Conservation (phyloP, 2,329 filamentous ascomycete genomes). For the Aspergillus pseudotamarii region DNA sequence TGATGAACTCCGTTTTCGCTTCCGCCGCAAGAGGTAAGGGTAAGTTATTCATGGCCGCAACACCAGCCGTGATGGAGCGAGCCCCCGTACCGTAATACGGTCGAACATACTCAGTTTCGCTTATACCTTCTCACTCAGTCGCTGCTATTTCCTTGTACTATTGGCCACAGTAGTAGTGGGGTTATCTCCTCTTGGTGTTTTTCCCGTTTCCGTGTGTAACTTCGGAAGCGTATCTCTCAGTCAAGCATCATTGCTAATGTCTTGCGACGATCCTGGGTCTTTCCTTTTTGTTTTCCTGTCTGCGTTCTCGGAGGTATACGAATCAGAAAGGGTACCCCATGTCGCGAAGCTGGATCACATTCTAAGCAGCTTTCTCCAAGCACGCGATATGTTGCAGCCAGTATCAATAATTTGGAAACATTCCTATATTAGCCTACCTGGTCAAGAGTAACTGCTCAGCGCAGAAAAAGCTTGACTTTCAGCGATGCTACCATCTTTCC, state of each 20-base stretch:
- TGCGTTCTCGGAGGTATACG: background rate
- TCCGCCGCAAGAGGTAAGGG: constrained; percentile 48
- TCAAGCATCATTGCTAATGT: background rate
- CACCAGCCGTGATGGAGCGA: background rate
- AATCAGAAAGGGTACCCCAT: background rate
- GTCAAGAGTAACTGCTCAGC: background rate
- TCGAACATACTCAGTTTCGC: background rate
- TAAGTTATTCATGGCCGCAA: background rate
- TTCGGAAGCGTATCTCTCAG: background rate
- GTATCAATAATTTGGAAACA: background rate
- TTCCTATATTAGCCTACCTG: too few species aligned
- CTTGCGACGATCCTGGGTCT: background rate
- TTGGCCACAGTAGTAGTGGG: background rate
- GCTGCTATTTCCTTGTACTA: background rate
- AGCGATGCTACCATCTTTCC: background rate
- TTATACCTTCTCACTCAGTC: background rate
- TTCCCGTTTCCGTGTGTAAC: background rate
- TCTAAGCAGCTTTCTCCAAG: background rate
- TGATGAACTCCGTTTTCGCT: constrained; percentile 59
- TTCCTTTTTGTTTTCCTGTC: background rate
- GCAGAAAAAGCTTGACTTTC: background rate
- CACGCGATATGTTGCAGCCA: background rate
- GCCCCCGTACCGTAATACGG: background rate
- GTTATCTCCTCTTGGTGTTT: background rate
- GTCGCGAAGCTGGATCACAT: background rate